These are phyloP conservation scores for Parietaria judaica DNA, from an alignment of 306 rosid species.

Conservation along the genomic window DNA sequence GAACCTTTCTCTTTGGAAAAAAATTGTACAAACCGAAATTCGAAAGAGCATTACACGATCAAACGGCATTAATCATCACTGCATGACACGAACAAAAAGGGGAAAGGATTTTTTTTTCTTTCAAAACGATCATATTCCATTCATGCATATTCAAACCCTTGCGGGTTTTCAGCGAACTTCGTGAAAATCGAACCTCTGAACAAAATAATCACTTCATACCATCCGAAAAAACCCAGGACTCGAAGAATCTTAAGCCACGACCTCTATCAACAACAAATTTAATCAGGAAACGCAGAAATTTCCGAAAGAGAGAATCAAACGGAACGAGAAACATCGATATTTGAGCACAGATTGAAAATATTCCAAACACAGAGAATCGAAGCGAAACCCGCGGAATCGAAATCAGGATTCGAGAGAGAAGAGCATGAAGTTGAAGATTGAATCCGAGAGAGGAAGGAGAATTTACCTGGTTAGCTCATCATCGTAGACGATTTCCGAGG, in stretches of 20 bases:
- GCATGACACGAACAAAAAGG: too few species aligned
- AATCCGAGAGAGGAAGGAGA: conserved; percentile 10
- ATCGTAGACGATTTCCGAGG: conserved; percentile 15
- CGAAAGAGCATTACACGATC: too few species aligned
- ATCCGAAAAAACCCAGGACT: not conserved
- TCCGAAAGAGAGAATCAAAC: too few species aligned
- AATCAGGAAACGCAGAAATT: too few species aligned
- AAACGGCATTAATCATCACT: too few species aligned
- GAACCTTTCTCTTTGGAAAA: too few species aligned
- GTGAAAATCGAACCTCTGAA: not conserved
- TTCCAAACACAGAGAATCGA: too few species aligned
- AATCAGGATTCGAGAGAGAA: not conserved
- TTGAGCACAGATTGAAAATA: too few species aligned
- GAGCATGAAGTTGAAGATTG: not conserved
- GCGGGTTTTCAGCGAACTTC: not conserved
- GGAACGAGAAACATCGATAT: too few species aligned
- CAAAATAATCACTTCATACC: not conserved
- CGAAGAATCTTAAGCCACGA: too few species aligned
- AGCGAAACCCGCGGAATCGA: not conserved
- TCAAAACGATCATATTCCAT: not conserved
- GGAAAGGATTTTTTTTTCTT: not conserved
- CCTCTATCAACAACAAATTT: too few species aligned
- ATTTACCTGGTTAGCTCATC: conserved; percentile 25
- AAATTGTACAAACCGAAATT: too few species aligned
- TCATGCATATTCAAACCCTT: not conserved